Evolutionary conservation across 768 basidiomycete genomes (phyloP).

Genomic region (Boletus rex-veris): DNA sequence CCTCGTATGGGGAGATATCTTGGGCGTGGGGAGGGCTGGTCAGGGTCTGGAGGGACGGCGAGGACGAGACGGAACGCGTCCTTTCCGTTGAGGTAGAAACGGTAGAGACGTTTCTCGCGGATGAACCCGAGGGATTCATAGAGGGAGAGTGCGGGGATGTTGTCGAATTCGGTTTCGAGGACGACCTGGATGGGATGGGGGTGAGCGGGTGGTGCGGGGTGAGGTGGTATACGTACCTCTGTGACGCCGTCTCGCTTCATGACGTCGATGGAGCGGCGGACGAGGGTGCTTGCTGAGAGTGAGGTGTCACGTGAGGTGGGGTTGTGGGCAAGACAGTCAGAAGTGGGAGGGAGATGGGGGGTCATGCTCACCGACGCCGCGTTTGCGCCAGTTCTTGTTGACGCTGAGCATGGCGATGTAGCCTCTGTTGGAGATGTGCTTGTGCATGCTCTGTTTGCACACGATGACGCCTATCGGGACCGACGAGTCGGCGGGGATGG

Average conservation of each 20-base stretch:
- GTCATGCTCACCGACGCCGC: constrained; percentile 78
- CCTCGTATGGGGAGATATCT: constrained; percentile 15
- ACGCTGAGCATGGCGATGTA: constrained; percentile 99
- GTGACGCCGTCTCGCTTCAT: constrained; percentile 84
- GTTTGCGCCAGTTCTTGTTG: constrained; percentile 75
- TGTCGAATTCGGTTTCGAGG: constrained; percentile 96
- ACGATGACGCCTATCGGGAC: constrained; percentile 88
- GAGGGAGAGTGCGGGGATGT: constrained; percentile 78
- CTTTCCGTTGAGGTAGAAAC: constrained; percentile 97
- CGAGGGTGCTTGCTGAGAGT: constrained; percentile 73
- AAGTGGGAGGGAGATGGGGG: neutral
- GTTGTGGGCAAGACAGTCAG: constrained; percentile 3
- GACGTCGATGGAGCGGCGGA: constrained; percentile 73
- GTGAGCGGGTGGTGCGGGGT: neutral
- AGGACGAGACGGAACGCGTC: constrained; percentile 88
- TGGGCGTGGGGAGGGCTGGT: constrained; percentile 11
- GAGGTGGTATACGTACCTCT: constrained; percentile 59
- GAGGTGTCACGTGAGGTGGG: neutral
- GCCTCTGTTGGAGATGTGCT: constrained; percentile 71
- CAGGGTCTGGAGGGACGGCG: constrained; percentile 43
- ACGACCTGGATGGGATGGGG: constrained; percentile 55
- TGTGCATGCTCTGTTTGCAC: constrained; percentile 94
- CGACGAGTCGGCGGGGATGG: constrained; percentile 30
- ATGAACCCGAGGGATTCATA: constrained; percentile 95
- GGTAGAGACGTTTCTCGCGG: constrained; percentile 87